Conservation (phyloP, 345 rosid genomes). For the Pistacia integerrima region DNA sequence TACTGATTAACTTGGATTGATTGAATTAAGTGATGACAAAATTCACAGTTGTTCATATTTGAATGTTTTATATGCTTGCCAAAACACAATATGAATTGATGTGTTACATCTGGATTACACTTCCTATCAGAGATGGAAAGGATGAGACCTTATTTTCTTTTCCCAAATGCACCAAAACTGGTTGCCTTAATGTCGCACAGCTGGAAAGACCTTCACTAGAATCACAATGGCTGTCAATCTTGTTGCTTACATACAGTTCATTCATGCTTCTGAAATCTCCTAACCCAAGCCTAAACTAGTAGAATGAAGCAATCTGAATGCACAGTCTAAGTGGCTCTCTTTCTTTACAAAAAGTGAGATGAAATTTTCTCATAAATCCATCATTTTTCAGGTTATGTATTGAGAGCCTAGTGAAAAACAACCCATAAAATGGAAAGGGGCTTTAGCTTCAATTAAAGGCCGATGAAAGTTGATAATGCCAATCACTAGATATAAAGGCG, state of each 20-base stretch:
- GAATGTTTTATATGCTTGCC: not conserved
- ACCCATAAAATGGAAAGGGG: not conserved
- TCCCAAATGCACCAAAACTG: not conserved
- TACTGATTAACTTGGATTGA: not conserved
- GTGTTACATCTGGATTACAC: not conserved
- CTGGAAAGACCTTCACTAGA: no score
- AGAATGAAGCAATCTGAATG: not conserved
- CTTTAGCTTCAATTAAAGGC: not conserved
- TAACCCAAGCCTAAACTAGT: no score
- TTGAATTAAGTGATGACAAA: not conserved
- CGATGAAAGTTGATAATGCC: not conserved
- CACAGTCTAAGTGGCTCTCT: not conserved
- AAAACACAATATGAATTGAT: not conserved
- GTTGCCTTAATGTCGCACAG: not conserved
- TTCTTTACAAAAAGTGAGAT: not conserved
- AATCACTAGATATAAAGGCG: no score
- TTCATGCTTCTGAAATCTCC: no score
- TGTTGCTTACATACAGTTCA: no score
- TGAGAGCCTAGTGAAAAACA: not conserved
- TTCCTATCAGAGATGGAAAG: not conserved
- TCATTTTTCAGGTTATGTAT: not conserved
- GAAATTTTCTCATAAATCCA: not conserved
- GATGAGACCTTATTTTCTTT: not conserved
- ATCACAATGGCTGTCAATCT: no score
- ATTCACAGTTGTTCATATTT: not conserved